Evolutionary conservation across 192 early-diverging fungal species (phyloP).

Genomic region (Coemansia sp.): DNA sequence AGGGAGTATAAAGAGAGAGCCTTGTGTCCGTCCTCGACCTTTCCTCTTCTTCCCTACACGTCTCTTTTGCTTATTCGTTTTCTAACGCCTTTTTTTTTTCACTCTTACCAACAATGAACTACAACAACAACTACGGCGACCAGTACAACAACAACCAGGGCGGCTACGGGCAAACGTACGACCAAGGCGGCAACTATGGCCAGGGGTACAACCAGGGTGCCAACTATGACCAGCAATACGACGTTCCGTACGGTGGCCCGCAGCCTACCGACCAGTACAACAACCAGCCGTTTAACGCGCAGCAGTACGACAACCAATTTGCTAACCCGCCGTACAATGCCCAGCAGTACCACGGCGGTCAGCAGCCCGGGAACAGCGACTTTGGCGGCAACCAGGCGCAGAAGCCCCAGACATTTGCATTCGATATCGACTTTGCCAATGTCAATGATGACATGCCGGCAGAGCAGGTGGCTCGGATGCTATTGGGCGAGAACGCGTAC

Average conservation of each 20-base stretch:
- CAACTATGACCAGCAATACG: constrained; percentile 4
- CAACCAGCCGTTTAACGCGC: background rate
- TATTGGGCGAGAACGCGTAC: constrained; percentile 5
- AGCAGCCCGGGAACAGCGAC: background rate
- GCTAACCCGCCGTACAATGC: background rate
- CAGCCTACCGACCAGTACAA: no score
- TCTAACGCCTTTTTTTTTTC: background rate
- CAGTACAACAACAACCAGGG: background rate
- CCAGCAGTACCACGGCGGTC: background rate
- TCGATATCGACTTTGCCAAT: constrained; percentile 1
- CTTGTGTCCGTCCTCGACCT: background rate
- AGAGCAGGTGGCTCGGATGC: constrained; percentile 9
- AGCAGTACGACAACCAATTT: background rate
- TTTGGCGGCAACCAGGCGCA: background rate
- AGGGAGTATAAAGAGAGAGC: background rate
- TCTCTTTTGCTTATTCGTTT: background rate
- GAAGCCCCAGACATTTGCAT: background rate
- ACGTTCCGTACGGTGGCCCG: background rate
- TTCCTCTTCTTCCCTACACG: background rate
- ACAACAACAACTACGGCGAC: constrained; percentile 19
- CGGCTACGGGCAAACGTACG: no score
- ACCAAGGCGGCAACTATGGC: background rate
- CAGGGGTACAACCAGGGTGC: background rate
- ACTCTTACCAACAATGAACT: constrained; percentile 4
- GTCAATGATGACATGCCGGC: constrained; percentile 3